A percentile compares a stretch with the other conserved stretches of the same genome.
Conservation (phyloP, 768 basidiomycete species). For the Leccinum variicolor region DNA sequence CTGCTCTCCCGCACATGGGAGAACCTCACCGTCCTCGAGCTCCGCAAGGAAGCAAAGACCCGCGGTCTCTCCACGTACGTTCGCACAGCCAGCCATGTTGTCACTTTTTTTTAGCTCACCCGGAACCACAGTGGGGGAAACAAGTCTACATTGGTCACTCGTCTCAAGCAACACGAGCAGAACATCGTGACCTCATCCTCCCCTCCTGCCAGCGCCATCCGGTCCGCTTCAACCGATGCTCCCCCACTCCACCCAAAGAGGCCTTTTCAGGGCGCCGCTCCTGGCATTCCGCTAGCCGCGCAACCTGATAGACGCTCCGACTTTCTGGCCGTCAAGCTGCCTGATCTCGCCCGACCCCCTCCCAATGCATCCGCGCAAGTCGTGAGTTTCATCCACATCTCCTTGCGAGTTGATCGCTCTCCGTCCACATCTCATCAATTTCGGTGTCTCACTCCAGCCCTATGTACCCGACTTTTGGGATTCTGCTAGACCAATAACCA, state of each 20-base stretch:
- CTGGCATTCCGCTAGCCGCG: constrained; percentile 42
- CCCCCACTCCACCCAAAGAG: constrained; percentile 18
- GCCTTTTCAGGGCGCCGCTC: constrained; percentile 31
- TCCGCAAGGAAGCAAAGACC: constrained; percentile 50
- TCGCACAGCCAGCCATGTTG: neutral
- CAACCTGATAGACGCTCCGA: constrained; percentile 24
- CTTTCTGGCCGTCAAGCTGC: constrained; percentile 52
- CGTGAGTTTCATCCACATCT: constrained; percentile 38
- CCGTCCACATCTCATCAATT: constrained; percentile 3
- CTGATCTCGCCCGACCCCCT: constrained; percentile 46
- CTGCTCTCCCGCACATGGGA: constrained; percentile 58
- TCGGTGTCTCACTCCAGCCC: constrained; percentile 40
- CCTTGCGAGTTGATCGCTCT: constrained; percentile 3
- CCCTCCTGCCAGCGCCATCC: constrained; percentile 12
- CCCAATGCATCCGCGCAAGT: constrained; percentile 50
- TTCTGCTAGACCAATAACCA: constrained; percentile 40
- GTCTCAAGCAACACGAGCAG: constrained; percentile 51
- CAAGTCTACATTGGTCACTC: constrained; percentile 53
- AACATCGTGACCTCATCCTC: constrained; percentile 18
- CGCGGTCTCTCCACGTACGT: constrained; percentile 54
- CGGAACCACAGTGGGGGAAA: constrained; percentile 46
- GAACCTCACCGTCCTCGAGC: constrained; percentile 44
- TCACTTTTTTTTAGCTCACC: neutral
- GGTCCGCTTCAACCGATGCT: constrained; percentile 23
- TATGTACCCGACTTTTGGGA: constrained; percentile 58